Evolutionary conservation across 2,329 filamentous ascomycete genomes (phyloP).

Genomic region (Colletotrichum sp.): DNA sequence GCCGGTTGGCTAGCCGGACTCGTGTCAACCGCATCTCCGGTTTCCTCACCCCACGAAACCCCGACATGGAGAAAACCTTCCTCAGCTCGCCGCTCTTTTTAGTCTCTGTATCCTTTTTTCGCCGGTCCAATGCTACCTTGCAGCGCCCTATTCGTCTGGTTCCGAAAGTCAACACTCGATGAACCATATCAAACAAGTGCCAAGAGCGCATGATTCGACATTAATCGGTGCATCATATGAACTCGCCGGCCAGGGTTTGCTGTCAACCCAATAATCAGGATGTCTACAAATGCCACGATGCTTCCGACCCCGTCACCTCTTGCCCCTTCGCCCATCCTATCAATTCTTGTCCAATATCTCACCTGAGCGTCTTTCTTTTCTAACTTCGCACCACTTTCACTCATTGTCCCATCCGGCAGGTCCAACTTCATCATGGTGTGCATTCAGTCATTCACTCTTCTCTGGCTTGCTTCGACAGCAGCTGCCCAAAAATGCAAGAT

Average conservation of each 20-base stretch:
- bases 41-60: not conserved
- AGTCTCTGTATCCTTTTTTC: not conserved
- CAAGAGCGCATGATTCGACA: not conserved
- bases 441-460: not conserved
- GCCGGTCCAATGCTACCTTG: not conserved
- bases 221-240: not conserved
- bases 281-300: not conserved
- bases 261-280: not conserved
- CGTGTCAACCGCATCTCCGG: not conserved
- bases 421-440: slow-evolving; percentile 10
- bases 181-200: not conserved
- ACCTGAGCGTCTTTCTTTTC: not conserved
- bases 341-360: not conserved
- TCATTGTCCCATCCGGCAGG: slow-evolving; percentile 8
- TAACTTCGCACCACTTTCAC: not conserved
- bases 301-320: not conserved
- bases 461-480: not conserved
- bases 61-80: not conserved
- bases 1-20: not conserved
- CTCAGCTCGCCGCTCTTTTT: not conserved
- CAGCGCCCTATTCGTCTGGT: not conserved
- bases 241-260: not conserved
- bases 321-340: not conserved
- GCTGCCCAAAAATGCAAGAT: slow-evolving; percentile 32
- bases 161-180: not conserved